Evolutionary conservation across 2,329 filamentous ascomycete species (phyloP), one percentile per base, ranked within the genome.

Genomic region (Diplodia scrobiculata): DNA sequence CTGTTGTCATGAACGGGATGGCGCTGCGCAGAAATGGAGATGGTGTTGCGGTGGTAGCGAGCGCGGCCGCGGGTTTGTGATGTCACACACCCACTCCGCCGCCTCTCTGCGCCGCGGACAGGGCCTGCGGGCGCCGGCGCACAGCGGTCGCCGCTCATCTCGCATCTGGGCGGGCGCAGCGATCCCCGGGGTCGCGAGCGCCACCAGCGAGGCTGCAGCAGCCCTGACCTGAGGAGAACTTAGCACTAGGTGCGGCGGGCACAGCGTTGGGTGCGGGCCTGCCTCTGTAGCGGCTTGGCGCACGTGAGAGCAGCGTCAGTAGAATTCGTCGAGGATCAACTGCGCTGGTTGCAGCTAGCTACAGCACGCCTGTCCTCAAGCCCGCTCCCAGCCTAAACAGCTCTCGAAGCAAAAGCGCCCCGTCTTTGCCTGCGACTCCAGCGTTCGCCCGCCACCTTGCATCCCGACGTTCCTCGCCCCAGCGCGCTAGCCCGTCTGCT

Each of bases 301-400:
- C 59, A 63, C 59, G 59, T 63, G 55, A 45, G 47, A 36, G 59
- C 58, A 51, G 41, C 59, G 59, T 63, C 59, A 63, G 59, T 63
- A 63, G 59, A 63, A 63, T 51, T 52, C 59, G 45, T 63, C 59
- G 59, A 63, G 59, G 59, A 63, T 63, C 59, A 63, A 63, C 59
- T 63, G 51, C 36, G 59, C 59, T 63, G 59, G 29, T 63, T 63
- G 59, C 59, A 63, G 59, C 50, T 63, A 63, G 59, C 45, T 48
- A 50, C 52, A 36, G 29, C 34, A 36, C 52, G 52, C 29, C 59
- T 47, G 38, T 25, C 34, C 11, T 45, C 41, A 45, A 45, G 41
- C 59, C 27, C 59, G 45, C 29, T 63, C 59, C 59, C 54, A 19
- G 34, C 45, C 45, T 52, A 19, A 19, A 19, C 11, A 48, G 41